Evolutionary conservation across 495 filamentous ascomycete genomes (phyloP).

Genomic region (Trichoderma asperelloides): DNA sequence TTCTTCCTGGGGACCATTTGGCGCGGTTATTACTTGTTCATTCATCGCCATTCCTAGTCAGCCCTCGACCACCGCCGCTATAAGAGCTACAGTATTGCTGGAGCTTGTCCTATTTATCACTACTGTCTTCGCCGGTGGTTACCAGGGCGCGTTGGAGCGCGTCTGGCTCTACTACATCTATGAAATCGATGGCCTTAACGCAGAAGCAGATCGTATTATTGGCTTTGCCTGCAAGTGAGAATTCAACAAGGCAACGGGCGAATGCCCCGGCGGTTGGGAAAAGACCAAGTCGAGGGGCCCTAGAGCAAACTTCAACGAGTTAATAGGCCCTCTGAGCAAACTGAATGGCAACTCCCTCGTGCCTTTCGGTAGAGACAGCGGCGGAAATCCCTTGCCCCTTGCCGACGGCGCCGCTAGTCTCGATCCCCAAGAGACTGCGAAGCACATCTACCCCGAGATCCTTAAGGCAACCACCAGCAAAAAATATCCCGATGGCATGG

Average conservation of each 20-base stretch:
- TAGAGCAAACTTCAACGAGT: not conserved
- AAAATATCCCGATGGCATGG: not conserved
- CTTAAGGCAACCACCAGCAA: not conserved
- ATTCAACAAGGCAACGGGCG: slow-evolving; percentile 1
- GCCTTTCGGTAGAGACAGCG: not conserved
- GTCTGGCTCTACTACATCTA: slow-evolving; percentile 6
- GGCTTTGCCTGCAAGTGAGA: not conserved
- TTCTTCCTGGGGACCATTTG: not conserved
- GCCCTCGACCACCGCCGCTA: not conserved
- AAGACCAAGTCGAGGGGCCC: not conserved
- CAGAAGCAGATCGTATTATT: not conserved
- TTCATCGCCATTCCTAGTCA: not conserved
- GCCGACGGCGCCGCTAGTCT: not conserved
- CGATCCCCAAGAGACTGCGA: slow-evolving; percentile 1
- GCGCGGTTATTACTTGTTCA: not conserved
- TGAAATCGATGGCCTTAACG: not conserved
- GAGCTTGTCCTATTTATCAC: not conserved
- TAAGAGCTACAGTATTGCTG: not conserved
- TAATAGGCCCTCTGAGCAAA: not conserved
- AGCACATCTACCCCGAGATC: not conserved
- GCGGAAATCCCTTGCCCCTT: not conserved
- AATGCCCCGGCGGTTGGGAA: not conserved
- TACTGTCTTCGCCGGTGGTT: slow-evolving; percentile 6
- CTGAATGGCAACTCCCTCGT: not conserved
- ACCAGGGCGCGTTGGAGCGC: not conserved